Evolutionary conservation across 768 basidiomycete species (phyloP), one percentile per base, ranked within the genome.

Genomic region (Lepiota subincarnata): DNA sequence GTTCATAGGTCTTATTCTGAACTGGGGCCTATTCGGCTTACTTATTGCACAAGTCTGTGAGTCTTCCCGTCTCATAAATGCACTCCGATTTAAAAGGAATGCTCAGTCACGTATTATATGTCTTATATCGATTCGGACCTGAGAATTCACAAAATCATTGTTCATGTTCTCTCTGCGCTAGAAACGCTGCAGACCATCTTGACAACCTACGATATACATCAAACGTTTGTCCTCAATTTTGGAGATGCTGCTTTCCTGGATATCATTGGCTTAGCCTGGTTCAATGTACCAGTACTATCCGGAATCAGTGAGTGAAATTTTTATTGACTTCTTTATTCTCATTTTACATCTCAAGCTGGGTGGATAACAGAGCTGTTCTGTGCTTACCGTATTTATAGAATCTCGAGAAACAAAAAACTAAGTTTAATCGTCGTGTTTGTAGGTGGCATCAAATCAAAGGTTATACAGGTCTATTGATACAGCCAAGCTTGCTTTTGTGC

Each of bases 351-450:
- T 16, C n/a, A 18, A 51, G 50, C 41, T 19, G 39, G 50, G 12
- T 51, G 50, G 50, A 42, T 51, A 42, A 39, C 50, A n/a, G 39
- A 42, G 31, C 11, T 43, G 10, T 51, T 51, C 16, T 51, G 35
- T 35, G 50, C 50, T 31, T 51, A 20, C 19, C 50, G 50, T 11
- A 36, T 51, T 11, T 51, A 51, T 13, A 34, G 34, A 12, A 6
- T 51, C 6, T 42, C 50, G 1, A n/a, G 50, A 3, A 31, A 24
- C 13, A 10, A 28, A 20, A 51, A 22, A 41, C 13, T 51, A 7
- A 42, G 50, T 24, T 11, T 5, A 22, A 6, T 42, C 24, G 14
- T 51, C 11, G 11, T 42, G 18, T 13, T 43, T 28, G 50, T 36
- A 35, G 13, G 50, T 12, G 20, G 5, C n/a, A 16, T 7, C 20